These are phyloP conservation scores for Psilocybe tampanensis DNA, from an alignment of 768 basidiomycete genomes.

Conservation along the genomic window DNA sequence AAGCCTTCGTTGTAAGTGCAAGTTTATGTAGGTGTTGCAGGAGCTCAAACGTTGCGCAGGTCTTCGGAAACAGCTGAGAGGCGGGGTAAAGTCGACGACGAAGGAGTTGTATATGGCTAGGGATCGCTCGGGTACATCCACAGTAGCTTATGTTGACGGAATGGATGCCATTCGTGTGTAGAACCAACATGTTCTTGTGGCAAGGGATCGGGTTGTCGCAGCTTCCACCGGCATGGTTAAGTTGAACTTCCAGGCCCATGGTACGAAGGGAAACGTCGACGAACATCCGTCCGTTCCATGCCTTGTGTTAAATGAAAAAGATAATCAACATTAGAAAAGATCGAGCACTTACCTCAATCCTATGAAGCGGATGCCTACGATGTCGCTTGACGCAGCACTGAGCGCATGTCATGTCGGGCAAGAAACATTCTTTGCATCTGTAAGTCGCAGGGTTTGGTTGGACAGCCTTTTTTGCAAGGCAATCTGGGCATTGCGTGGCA, in stretches of 20 bases:
- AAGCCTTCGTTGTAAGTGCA: too few species aligned
- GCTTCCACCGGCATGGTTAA: too few species aligned
- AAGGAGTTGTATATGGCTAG: too few species aligned
- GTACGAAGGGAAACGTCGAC: too few species aligned
- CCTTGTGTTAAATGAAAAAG: too few species aligned
- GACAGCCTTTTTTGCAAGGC: not conserved
- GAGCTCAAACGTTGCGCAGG: too few species aligned
- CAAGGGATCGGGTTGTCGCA: too few species aligned
- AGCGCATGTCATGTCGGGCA: constrained; percentile 3
- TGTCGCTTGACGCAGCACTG: constrained; percentile 8
- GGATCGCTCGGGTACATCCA: not conserved
- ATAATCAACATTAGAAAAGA: too few species aligned
- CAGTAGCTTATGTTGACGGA: constrained; percentile 6
- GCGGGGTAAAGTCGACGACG: constrained; percentile 14
- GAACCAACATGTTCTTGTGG: not conserved
- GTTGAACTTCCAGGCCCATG: too few species aligned
- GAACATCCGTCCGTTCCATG: too few species aligned
- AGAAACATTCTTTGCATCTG: constrained; percentile 10
- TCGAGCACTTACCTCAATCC: constrained; percentile 11
- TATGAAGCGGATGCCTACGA: not conserved
- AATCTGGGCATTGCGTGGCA: constrained; percentile 3
- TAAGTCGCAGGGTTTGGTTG: not conserved
- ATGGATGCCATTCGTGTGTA: constrained; percentile 16
- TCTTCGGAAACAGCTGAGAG: not conserved
- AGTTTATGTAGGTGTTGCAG: too few species aligned